These are phyloP conservation scores for Bipolaris victoriae DNA, from an alignment of 2,329 filamentous ascomycete genomes.

Conservation along the genomic window DNA sequence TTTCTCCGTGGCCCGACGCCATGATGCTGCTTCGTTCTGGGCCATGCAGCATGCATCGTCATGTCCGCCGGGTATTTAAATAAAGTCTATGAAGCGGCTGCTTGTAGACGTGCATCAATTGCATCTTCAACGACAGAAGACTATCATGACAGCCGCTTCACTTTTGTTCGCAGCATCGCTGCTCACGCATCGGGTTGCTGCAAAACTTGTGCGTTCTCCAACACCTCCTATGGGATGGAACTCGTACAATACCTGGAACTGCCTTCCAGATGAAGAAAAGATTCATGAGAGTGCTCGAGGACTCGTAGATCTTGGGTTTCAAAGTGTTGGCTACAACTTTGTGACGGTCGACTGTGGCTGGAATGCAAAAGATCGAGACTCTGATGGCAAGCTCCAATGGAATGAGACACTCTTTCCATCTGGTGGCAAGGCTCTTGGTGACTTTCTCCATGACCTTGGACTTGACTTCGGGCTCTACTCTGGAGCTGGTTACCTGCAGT, in stretches of 20 bases:
- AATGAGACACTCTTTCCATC: conserved; percentile 59
- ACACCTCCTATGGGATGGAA: conserved; percentile 59
- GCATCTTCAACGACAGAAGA: not conserved
- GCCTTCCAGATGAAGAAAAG: conserved; percentile 56
- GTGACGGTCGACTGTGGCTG: conserved; percentile 67
- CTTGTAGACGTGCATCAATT: too few relatives aligned
- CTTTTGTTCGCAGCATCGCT: conserved; percentile 11
- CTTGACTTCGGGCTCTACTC: conserved; percentile 64
- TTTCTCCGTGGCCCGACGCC: conserved; percentile 9
- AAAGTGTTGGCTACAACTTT: conserved; percentile 61
- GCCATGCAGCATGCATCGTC: conserved; percentile 2
- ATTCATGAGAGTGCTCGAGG: conserved; percentile 61
- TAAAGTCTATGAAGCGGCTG: not conserved
- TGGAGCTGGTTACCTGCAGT: conserved; percentile 40
- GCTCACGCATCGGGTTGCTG: conserved; percentile 16
- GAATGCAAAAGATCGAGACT: conserved; percentile 51
- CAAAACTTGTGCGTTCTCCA: conserved; percentile 29
- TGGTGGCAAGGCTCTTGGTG: conserved; percentile 56
- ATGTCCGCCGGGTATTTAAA: conserved; percentile 1
- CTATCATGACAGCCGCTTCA: not conserved
- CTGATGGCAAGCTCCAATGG: conserved; percentile 58
- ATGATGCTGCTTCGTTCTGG: not conserved
- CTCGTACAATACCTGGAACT: conserved; percentile 64
- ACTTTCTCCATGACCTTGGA: conserved; percentile 57
- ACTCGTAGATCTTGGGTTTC: conserved; percentile 59